Evolutionary conservation across 177 flowering plant species (phyloP).

Genomic region (Vitis hybrid): DNA sequence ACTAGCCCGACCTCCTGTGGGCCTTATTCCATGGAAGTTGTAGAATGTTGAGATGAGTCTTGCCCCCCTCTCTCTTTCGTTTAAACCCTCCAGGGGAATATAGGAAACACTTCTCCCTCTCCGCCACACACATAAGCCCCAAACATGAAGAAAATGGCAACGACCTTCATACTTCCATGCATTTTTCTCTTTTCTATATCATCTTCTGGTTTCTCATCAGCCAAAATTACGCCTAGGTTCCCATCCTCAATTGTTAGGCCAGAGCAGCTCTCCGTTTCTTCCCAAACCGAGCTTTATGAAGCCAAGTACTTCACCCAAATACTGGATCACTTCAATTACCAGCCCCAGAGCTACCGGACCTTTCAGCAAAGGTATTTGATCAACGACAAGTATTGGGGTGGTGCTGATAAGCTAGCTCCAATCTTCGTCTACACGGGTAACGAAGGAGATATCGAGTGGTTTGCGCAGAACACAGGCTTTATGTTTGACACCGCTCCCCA

Average conservation of each 20-base stretch:
- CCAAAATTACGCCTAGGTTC: constrained; percentile 30
- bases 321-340: constrained; percentile 80
- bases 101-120: background rate
- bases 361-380: constrained; percentile 80
- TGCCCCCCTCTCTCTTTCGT: background rate
- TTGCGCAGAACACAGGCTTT: constrained; percentile 84
- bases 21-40: background rate
- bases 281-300: constrained; percentile 32
- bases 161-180: constrained; percentile 7
- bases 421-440: constrained; percentile 87
- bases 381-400: constrained; percentile 67
- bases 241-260: constrained; percentile 39
- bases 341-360: constrained; percentile 63
- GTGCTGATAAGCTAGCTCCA: constrained; percentile 58
- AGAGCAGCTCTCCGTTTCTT: constrained; percentile 27
- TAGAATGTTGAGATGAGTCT: background rate
- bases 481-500: constrained; percentile 69
- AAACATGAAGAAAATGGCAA: constrained; percentile 7
- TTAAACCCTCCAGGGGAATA: background rate
- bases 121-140: background rate
- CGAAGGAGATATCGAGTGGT: constrained; percentile 91
- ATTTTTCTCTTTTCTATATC: constrained; percentile 14
- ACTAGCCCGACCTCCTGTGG: background rate
- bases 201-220: constrained; percentile 4
- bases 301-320: constrained; percentile 69